phyloP scores from a whole-genome alignment of 1,284 basidiomycete species.

The Trichosporon inkin region DNA sequence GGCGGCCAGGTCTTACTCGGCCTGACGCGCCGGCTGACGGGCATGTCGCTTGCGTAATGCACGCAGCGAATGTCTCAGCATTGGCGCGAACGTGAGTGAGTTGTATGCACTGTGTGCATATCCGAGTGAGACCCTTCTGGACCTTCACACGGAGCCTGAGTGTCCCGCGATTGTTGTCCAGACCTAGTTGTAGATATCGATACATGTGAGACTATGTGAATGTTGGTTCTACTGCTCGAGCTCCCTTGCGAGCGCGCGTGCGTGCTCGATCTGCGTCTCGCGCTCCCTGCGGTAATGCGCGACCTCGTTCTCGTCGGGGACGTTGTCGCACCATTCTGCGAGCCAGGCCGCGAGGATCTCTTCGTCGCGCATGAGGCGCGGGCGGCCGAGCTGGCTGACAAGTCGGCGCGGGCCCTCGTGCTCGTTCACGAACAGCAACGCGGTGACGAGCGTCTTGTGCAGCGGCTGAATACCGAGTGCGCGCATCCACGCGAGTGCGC shows the following conservation, averaged over 20 bases:
- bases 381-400: slow-evolving; percentile 52
- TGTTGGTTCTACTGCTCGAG: too few relatives aligned
- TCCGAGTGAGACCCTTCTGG: not conserved
- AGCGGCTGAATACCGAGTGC: slow-evolving; percentile 58
- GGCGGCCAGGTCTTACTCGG: slow-evolving; percentile 38
- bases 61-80: not conserved
- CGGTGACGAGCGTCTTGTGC: slow-evolving; percentile 58
- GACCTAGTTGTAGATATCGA: too few relatives aligned
- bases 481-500: slow-evolving; percentile 73
- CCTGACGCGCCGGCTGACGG: slow-evolving; percentile 22
- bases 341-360: slow-evolving; percentile 60
- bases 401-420: slow-evolving; percentile 61
- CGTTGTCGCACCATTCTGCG: slow-evolving; percentile 60
- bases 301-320: slow-evolving; percentile 54
- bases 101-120: not conserved
- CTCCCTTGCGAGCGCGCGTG: not conserved
- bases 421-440: slow-evolving; percentile 67
- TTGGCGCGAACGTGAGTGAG: not conserved
- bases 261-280: not conserved
- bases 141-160: not conserved
- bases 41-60: slow-evolving; percentile 6
- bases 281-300: slow-evolving; percentile 16
- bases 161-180: too few relatives aligned
- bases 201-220: too few relatives aligned
- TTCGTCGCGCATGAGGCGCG: slow-evolving; percentile 51